Evolutionary conservation across 768 basidiomycete species (phyloP).

Genomic region (Lactifluus piperatus): DNA sequence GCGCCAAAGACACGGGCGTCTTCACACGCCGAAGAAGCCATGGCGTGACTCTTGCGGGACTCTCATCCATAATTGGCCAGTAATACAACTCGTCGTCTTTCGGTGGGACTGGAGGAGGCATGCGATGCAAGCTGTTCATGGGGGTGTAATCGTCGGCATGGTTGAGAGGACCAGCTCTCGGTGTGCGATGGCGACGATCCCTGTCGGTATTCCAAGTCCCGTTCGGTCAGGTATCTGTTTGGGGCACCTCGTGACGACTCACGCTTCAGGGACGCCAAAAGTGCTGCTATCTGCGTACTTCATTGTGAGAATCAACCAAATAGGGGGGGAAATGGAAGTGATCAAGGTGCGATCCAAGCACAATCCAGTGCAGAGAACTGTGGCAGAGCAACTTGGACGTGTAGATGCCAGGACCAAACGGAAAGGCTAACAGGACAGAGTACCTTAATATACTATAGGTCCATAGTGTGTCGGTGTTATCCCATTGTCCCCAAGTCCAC

Average conservation of each 20-base stretch:
- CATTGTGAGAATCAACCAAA: background rate
- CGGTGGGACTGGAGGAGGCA: conserved; percentile 3
- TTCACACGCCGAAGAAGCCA: conserved; percentile 11
- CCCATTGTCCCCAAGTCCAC: background rate
- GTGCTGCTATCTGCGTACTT: background rate
- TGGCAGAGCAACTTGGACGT: background rate
- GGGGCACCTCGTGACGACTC: background rate
- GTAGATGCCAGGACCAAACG: background rate
- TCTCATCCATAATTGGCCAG: background rate
- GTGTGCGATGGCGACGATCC: background rate
- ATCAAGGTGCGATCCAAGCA: background rate
- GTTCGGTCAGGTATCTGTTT: background rate
- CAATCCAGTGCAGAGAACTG: background rate
- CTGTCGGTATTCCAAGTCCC: background rate
- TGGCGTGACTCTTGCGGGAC: conserved; percentile 9
- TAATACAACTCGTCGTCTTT: background rate
- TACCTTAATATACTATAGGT: background rate
- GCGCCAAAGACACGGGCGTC: background rate
- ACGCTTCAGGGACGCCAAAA: background rate
- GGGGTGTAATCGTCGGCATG: background rate
- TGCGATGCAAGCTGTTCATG: background rate
- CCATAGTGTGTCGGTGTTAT: background rate
- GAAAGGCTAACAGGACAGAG: background rate
- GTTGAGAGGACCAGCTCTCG: conserved; percentile 9
- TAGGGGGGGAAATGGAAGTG: background rate